A percentile compares a stretch with the other conserved stretches of the same genome.
Evolutionary conservation across 805 yeast species (phyloP).

Genomic region (Blastobotrys parvus): DNA sequence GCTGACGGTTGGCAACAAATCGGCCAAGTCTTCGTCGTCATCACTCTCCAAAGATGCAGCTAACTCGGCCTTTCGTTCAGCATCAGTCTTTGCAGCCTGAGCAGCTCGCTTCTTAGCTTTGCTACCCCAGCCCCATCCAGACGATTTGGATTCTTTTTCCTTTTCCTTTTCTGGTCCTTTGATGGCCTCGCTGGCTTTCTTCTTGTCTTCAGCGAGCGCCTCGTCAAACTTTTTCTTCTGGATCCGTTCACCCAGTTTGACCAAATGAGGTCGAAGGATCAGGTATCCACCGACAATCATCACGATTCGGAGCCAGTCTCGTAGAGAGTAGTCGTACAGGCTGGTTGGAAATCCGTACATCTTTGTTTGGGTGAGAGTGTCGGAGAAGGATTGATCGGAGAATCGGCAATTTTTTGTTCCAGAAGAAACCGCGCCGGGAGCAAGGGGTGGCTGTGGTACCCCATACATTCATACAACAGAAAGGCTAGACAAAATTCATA

Average conservation of each 20-base stretch:
- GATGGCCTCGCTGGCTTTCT: slow-evolving; percentile 4
- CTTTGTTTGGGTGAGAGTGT: background rate
- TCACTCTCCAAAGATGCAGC: slow-evolving; percentile 20
- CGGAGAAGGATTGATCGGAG: background rate
- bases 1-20: slow-evolving; percentile 16
- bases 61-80: slow-evolving; percentile 11
- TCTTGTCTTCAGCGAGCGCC: slow-evolving; percentile 9
- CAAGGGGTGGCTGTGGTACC: background rate
- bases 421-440: background rate
- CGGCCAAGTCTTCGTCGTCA: slow-evolving; percentile 29
- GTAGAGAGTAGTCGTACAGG: slow-evolving; percentile 21
- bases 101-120: slow-evolving; percentile 4
- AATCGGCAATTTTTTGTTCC: background rate
- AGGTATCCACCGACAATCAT: slow-evolving; percentile 23
- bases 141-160: background rate
- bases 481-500: too few relatives aligned
- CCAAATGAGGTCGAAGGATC: slow-evolving; percentile 24
- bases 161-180: slow-evolving; percentile 1
- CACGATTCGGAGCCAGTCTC: slow-evolving; percentile 25
- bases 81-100: slow-evolving; percentile 6
- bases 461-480: too few relatives aligned
- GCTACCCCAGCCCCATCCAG: slow-evolving; percentile 7
- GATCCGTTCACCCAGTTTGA: slow-evolving; percentile 21
- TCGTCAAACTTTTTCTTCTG: slow-evolving; percentile 20
- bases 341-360: slow-evolving; percentile 28